Base-by-base conservation (phyloP, 2,329 filamentous ascomycete species). In the Pseudocercospora eumusae region DNA sequence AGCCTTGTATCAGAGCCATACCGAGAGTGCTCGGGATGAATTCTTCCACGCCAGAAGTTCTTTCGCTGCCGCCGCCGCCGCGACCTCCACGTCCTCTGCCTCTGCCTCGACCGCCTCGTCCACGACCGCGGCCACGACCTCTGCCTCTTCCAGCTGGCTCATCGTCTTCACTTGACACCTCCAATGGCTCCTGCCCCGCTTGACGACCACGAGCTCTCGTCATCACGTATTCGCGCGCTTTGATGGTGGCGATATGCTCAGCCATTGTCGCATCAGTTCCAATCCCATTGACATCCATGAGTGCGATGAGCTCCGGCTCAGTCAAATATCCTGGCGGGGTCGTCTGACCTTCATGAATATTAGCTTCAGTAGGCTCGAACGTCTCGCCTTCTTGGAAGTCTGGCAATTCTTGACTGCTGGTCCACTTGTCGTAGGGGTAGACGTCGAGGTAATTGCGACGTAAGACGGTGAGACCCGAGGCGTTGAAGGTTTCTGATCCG, bases 241-340 rank as follows among this genome's bases (percentile, higher is more conserved):
- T 92, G 70, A 99, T 96, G 77, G 93, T 99, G 62, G 91, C 87
- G 71, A 99, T 99, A 74, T 99, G 95, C 71, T 99, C 95, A 0
- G 95, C 95, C 95, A 99, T 99, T 0, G 95, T 99, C 6, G 95
- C 95, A 78, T 99, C 95, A 9, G 95, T 99, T 11, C 95, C 95
- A 66, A 99, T 99, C 1, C 95, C 95, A 74, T 99, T 99, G 49
- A 92, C 93, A 78, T 99, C 95, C 95, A 99, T 99, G 10, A 99
- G 84, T 2, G 89, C 90, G 73, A 99, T 96, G 25, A 99, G 82
- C 74, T 99, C 95, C 0, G 95, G 93, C 74, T 99, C 95, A 0
- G 95, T 98, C 28, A 99, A 82, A 74, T 96, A 97, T 21, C 84
- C 86, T 0, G 95, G 95, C 11, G 93, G 82, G 0, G 84, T 85